Base-by-base conservation (phyloP, 2,329 filamentous ascomycete species). In the Arthrobotrys conoides region DNA sequence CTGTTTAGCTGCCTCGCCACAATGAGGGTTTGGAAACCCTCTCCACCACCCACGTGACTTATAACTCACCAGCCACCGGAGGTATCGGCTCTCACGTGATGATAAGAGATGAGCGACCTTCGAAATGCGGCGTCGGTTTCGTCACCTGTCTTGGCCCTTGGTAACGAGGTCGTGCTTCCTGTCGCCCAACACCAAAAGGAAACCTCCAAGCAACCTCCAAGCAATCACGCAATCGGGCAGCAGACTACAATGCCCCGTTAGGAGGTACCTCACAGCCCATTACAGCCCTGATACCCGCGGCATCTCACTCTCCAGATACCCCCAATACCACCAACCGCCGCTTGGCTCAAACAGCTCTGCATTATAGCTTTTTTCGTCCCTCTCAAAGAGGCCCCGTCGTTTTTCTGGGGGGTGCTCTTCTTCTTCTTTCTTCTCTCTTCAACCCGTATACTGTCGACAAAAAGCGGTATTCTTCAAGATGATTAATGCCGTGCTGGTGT, bases 401-500 rank as follows among this genome's bases (percentile, higher is more conserved):
- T 30, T 24, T 38, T 30, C 3, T 3, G 6, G 27, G 10, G 36
- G 38, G 24, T 41, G 22, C 38, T 18, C 22, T 49, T 44, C 46
- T 59, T 53, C 30, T 18, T 44, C 36, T 57, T 18, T 44, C 36
- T 57, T 36, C 59, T 48, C 61, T 61, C 67, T 51, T 70, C 55
- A 71, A 77, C 61, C 67, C 57, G 61, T 66, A 71, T 64, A 48
- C 44, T 63, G 61, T 77, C 73, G 78, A 80, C 79, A 33, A 75
- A 72, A 51, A 51, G 18, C n/a, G 44, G 18, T 61, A 61, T 44
- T 66, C n/a, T 30, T 67, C 80, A 86, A 81, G 82, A 99, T 99
- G 96, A 98, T 99, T 85, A 99, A 97, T 88, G 96, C 96, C 36
- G 95, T 99, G 80, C 88, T 99, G 81, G 95, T 99, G 84, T 99